A percentile compares a stretch with the other conserved stretches of the same genome.
Conservation (phyloP, 2,329 filamentous ascomycete genomes). For the Sporothrix phasma region DNA sequence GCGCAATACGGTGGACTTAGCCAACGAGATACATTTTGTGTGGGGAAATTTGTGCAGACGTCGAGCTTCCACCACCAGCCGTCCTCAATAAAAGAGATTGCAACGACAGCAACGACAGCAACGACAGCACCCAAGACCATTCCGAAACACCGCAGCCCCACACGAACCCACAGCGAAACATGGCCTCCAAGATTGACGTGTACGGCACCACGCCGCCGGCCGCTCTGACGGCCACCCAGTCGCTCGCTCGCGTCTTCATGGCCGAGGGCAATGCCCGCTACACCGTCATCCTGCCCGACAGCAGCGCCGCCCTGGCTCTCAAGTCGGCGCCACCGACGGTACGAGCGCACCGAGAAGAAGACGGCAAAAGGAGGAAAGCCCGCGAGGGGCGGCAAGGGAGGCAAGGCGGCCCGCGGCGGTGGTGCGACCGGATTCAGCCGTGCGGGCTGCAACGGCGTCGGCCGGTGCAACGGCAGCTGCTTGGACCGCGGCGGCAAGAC, state of each 20-base stretch:
- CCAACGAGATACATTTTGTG: neutral
- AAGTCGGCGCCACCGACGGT: neutral
- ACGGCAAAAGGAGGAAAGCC: neutral
- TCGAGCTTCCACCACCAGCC: too few species aligned
- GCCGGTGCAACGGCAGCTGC: slow-evolving; percentile 6
- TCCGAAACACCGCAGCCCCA: too few species aligned
- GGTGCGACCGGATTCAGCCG: neutral
- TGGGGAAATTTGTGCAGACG: too few species aligned
- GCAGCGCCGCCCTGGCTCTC: slow-evolving; percentile 23
- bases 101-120: neutral
- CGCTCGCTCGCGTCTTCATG: slow-evolving; percentile 64
- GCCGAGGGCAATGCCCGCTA: slow-evolving; percentile 87
- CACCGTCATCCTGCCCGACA: slow-evolving; percentile 56
- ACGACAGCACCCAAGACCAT: too few species aligned
- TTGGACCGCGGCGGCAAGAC: slow-evolving; percentile 1
- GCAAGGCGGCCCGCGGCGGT: neutral
- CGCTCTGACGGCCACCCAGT: slow-evolving; percentile 49
- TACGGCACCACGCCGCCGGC: slow-evolving; percentile 50
- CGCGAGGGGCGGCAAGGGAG: neutral
- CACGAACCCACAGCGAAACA: slow-evolving; percentile 28
- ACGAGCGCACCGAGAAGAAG: neutral
- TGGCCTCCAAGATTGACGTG: slow-evolving; percentile 54
- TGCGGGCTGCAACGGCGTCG: neutral
- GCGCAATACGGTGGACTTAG: neutral
- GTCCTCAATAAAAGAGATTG: neutral